These are phyloP conservation scores for Fusarium sp. DNA, from an alignment of 2,329 filamentous ascomycete genomes.

Conservation along the genomic window DNA sequence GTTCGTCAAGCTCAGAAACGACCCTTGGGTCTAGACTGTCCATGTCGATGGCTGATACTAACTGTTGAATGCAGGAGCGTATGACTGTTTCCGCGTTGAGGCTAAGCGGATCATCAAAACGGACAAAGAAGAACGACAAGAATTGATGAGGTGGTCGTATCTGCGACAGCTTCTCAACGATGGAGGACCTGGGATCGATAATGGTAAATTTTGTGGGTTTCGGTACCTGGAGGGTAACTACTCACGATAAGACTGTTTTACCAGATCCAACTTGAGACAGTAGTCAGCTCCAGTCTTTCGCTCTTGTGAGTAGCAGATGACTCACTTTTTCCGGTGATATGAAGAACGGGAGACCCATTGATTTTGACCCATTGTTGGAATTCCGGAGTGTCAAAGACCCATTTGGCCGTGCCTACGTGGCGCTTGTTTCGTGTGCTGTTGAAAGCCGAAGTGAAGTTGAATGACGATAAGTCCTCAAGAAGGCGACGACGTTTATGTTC, in stretches of 20 bases:
- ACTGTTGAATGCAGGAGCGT: not conserved
- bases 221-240: rapidly evolving
- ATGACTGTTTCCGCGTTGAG: rapidly evolving
- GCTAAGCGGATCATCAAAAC: not conserved
- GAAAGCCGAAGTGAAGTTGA: constrained; percentile 8
- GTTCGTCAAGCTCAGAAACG: not conserved
- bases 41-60: not conserved
- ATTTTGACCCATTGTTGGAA: constrained; percentile 1
- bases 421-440: constrained; percentile 17
- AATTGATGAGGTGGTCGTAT: not conserved
- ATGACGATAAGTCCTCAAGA: not conserved
- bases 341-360: not conserved
- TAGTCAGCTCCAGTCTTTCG: rapidly evolving
- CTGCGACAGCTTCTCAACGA: not conserved
- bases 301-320: rapidly evolving
- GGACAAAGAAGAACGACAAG: not conserved
- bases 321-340: constrained; percentile 26
- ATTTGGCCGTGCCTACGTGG: constrained; percentile 14
- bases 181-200: not conserved
- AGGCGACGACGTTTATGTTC: not conserved
- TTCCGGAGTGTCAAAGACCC: not conserved
- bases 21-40: not conserved
- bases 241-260: constrained; percentile 25
- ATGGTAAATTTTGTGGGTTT: not conserved
- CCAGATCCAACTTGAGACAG: constrained; percentile 16